These are phyloP conservation scores for Psilocybe sp. DNA, from an alignment of 768 basidiomycete species.

Conservation along the genomic window DNA sequence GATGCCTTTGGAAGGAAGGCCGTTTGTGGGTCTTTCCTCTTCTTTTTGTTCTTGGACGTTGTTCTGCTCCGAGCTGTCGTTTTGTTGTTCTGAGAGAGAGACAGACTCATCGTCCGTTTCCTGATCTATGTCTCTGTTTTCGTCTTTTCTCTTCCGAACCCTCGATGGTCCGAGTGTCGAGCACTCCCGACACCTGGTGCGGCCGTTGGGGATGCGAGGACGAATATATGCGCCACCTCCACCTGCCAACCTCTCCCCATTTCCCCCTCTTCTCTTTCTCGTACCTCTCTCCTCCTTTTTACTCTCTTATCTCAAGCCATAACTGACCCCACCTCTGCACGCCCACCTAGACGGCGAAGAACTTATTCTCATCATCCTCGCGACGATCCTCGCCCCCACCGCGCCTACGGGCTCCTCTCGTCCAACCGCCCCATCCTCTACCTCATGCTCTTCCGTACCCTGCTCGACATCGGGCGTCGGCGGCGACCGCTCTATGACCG, in stretches of 20 bases:
- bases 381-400: constrained; percentile 65
- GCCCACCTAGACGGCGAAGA: constrained; percentile 63
- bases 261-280: neutral
- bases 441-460: constrained; percentile 55
- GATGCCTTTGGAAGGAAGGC: constrained; percentile 68
- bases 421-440: constrained; percentile 57
- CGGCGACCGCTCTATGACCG: constrained; percentile 79
- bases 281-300: neutral
- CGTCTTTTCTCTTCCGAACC: too few relatives aligned
- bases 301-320: neutral
- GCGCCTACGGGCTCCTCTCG: constrained; percentile 63
- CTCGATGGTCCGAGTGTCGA: too few relatives aligned
- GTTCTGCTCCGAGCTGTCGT: too few relatives aligned
- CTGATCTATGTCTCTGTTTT: too few relatives aligned
- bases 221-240: too few relatives aligned
- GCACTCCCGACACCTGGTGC: too few relatives aligned
- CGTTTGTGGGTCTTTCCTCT: constrained; percentile 46
- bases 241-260: too few relatives aligned
- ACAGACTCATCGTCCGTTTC: too few relatives aligned
- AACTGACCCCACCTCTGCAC: neutral
- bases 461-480: constrained; percentile 79
- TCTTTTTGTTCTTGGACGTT: too few relatives aligned
- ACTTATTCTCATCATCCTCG: constrained; percentile 74
- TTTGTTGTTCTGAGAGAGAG: too few relatives aligned
- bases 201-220: too few relatives aligned